Conservation (phyloP, 371 early-diverging fungal genomes). For the Parasitella parasitica region DNA sequence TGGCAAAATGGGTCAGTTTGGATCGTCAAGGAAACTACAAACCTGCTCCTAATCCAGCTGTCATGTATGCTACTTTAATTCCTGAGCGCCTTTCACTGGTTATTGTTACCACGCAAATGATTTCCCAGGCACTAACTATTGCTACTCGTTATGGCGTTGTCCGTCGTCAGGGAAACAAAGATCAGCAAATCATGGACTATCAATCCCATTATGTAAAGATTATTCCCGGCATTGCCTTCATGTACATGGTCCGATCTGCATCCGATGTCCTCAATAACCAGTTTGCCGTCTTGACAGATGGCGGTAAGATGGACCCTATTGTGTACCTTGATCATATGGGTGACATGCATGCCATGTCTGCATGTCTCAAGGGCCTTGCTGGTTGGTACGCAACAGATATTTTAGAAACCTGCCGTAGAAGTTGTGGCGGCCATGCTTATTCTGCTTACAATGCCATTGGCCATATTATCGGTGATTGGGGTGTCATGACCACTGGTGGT, state of each 20-base stretch:
- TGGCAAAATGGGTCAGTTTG: conserved; percentile 69
- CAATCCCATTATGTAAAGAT: conserved; percentile 61
- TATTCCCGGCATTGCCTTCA: conserved; percentile 58
- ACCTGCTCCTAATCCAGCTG: conserved; percentile 56
- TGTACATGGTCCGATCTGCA: conserved; percentile 47
- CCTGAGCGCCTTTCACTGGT: conserved; percentile 62
- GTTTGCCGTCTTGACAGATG: conserved; percentile 34
- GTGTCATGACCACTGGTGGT: conserved; percentile 72
- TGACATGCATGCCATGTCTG: conserved; percentile 64
- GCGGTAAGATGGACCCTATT: conserved; percentile 44
- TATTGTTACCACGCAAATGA: conserved; percentile 32
- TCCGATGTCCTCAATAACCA: conserved; percentile 25
- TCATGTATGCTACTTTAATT: conserved; percentile 67
- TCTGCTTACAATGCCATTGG: conserved; percentile 70
- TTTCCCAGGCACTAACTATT: conserved; percentile 62
- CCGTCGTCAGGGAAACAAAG: conserved; percentile 64
- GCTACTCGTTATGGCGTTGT: conserved; percentile 68
- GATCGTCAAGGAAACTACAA: conserved; percentile 59
- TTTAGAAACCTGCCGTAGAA: conserved; percentile 58
- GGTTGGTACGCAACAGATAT: conserved; percentile 65
- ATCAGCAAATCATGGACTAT: conserved; percentile 73
- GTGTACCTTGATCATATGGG: conserved; percentile 55
- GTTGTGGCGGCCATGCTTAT: conserved; percentile 65
- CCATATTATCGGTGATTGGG: conserved; percentile 62
- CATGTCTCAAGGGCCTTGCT: conserved; percentile 53